phyloP scores from a whole-genome alignment of 129 eudicot species.

The Tagetes erecta region DNA sequence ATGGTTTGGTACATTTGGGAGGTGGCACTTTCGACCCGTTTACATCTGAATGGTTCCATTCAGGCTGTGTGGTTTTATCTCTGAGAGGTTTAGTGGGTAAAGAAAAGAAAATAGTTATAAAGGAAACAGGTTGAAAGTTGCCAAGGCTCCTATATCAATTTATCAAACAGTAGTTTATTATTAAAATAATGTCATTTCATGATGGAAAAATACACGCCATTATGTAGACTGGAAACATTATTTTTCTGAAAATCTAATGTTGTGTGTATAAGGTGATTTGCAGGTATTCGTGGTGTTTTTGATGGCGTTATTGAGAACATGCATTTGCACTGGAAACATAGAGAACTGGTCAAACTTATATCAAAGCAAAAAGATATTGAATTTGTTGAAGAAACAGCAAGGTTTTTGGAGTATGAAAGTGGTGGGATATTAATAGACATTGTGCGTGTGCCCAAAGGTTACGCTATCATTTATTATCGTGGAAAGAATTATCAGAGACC shows the following conservation, averaged over 20 bases:
- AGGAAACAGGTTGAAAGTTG: not conserved
- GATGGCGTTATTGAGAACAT: constrained; percentile 98
- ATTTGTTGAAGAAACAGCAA: constrained; percentile 92
- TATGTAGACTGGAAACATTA: constrained; percentile 3
- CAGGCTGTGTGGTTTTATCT: not conserved
- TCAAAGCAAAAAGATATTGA: constrained; percentile 78
- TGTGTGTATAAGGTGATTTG: constrained; percentile 28
- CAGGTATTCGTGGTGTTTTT: constrained; percentile 96
- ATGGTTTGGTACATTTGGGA: not conserved
- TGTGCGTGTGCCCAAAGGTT: constrained; percentile 88
- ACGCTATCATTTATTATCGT: constrained; percentile 80
- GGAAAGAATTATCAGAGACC: constrained; percentile 96
- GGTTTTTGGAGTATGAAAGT: constrained; percentile 90
- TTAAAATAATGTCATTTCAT: not conserved
- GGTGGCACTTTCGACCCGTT: not conserved
- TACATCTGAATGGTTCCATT: not conserved
- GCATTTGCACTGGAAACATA: constrained; percentile 98
- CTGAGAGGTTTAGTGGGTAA: not conserved
- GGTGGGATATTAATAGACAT: constrained; percentile 90
- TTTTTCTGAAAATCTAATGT: constrained; percentile 23
- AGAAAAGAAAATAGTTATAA: not conserved
- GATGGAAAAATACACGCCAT: constrained; percentile 2
- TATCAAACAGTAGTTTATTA: not conserved
- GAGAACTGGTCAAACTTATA: constrained; percentile 92
- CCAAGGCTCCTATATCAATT: not conserved